phyloP scores from a whole-genome alignment of 2,329 filamentous ascomycete species.

The Trichoderma sp. region DNA sequence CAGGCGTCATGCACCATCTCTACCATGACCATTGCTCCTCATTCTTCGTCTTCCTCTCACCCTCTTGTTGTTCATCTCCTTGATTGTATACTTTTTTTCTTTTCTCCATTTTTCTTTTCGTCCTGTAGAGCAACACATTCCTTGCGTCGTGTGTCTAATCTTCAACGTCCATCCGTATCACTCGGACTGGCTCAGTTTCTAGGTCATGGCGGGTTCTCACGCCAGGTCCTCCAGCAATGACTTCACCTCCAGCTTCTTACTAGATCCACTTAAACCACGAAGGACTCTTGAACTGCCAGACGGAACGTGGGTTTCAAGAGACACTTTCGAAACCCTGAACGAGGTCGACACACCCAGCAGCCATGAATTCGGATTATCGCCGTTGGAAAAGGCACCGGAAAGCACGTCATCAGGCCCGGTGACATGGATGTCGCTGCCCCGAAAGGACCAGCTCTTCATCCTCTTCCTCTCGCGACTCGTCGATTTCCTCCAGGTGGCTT shows the following conservation, averaged over 20 bases:
- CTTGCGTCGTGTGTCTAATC: not conserved
- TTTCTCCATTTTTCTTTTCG: not conserved
- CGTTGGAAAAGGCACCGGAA: constrained; percentile 1
- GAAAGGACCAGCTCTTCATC: constrained; percentile 70
- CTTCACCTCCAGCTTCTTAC: not conserved
- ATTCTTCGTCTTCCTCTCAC: no score
- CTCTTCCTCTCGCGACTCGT: constrained; percentile 56
- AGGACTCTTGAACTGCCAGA: not conserved
- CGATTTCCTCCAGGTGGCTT: constrained; percentile 18
- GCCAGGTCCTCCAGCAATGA: constrained; percentile 22
- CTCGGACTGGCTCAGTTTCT: not conserved
- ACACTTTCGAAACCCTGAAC: not conserved
- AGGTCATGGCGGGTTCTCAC: constrained; percentile 12
- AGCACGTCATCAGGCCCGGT: constrained; percentile 41
- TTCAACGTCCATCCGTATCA: not conserved
- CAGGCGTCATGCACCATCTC: not conserved
- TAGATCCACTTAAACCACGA: constrained; percentile 1
- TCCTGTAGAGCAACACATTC: not conserved
- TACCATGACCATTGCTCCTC: not conserved
- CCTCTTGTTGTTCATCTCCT: not conserved
- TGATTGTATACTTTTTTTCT: not conserved
- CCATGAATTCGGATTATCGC: not conserved
- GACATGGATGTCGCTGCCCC: constrained; percentile 70
- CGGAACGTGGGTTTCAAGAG: not conserved
- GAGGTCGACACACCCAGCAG: not conserved